A percentile compares a stretch with the other conserved stretches of the same genome.
These are phyloP conservation scores for Debaryomyces coudertii DNA, from an alignment of 1,139 yeast genomes.

Conservation along the genomic window DNA sequence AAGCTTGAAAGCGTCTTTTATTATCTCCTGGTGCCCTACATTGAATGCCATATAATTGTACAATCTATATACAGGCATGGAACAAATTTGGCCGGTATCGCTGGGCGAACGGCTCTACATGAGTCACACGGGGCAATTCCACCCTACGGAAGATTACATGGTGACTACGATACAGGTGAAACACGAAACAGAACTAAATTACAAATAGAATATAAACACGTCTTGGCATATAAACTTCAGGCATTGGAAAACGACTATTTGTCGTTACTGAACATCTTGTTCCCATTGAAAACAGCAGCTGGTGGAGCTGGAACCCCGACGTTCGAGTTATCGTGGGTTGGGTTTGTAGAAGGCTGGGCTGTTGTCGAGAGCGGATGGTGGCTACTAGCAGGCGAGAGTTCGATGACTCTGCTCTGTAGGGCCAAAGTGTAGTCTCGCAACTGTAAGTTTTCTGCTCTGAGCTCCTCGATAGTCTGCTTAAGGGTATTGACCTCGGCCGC, in stretches of 20 bases:
- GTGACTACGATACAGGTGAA: background rate
- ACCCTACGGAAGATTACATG: background rate
- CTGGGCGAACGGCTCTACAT: background rate
- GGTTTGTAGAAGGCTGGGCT: conserved; percentile 11
- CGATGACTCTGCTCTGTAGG: conserved; percentile 67
- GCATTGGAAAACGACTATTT: conserved; percentile 10
- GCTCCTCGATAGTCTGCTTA: conserved; percentile 62
- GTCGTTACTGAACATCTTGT: conserved; percentile 16
- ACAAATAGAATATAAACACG: conserved; percentile 2
- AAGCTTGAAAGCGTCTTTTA: conserved; percentile 6
- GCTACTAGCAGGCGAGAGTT: conserved; percentile 29
- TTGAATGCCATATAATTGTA: background rate
- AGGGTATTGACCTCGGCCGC: conserved; percentile 63
- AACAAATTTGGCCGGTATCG: background rate
- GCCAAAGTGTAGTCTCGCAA: conserved; percentile 74
- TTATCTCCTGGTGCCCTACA: conserved; percentile 4
- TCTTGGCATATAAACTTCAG: background rate
- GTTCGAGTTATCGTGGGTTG: conserved; percentile 13
- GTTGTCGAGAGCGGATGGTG: conserved; percentile 15
- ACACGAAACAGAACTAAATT: background rate
- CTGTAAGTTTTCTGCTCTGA: conserved; percentile 69
- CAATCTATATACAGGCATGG: background rate
- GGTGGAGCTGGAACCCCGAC: conserved; percentile 23
- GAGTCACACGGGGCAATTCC: background rate
- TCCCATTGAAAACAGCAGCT: conserved; percentile 17